Base-by-base conservation (phyloP, 768 basidiomycete species). In the Omphalotus guepiniiformis region DNA sequence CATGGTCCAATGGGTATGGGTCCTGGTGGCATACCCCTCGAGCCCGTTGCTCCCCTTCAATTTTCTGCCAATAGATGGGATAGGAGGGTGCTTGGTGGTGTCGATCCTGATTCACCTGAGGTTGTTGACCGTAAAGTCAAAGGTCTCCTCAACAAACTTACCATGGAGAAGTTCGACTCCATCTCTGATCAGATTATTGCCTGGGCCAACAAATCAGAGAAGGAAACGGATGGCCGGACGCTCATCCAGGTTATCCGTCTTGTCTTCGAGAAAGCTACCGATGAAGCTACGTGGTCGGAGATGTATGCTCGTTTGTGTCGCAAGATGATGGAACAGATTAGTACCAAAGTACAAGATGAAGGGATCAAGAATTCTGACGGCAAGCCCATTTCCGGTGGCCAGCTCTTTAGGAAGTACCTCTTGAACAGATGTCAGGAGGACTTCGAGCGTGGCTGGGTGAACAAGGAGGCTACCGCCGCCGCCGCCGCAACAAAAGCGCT, bases 341-440 rank as follows among this genome's bases (percentile, higher is more conserved):
- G 85, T 48, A 74, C 83, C 25, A 83, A 87, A 51, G 90, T 97
- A 4, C 85, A 86, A 56, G 94, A 97, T 61, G 89, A 93, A 50
- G 82, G 85, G 8, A 88, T 95, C 69, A 82, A 75, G 70, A 83
- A 82, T 53, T 35, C 70, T 11, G 90, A 93, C 53, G 91, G 89
- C 60, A 86, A 87, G 61, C 88, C 88, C n/a, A 87, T 94, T 50
- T 76, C 88, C 36, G 95, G 95, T 56, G 94, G 95, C 40, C 83
- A 89, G 50, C 79, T 97, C 35, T 99, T 98, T 87, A 77, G 94
- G 53, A 95, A 95, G 70, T 97, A 97, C 69, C 79, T 98, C 18
- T 78, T 98, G 46, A 95, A 95, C 62, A 82, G 94, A 36, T 98
- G 95, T 69, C 94, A 96, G 63, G 91, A 96, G 61, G 94, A 97